Evolutionary conservation across 805 yeast species (phyloP).

Genomic region (Yamadazyma ubonensis): DNA sequence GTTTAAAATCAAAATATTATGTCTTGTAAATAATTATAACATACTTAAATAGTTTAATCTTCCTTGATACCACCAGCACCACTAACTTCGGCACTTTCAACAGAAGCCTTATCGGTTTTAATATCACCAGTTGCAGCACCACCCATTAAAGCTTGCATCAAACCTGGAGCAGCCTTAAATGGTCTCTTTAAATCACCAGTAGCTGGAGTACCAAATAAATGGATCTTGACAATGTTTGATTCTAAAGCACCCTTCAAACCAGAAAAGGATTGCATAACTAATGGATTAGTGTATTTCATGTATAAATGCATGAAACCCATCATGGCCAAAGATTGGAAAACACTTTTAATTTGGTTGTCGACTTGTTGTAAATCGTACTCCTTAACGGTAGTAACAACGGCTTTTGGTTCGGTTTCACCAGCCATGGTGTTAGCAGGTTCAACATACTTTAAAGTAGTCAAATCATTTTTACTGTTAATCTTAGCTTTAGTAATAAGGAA

Average conservation of each 20-base stretch:
- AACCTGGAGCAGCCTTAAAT: conserved; percentile 72
- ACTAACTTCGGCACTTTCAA: conserved; percentile 78
- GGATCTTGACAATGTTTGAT: conserved; percentile 87
- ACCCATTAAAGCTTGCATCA: conserved; percentile 63
- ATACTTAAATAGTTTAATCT: conserved; percentile 48
- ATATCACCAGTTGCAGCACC: conserved; percentile 39
- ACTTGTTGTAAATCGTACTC: conserved; percentile 93
- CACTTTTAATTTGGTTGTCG: conserved; percentile 73
- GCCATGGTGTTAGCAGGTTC: conserved; percentile 79
- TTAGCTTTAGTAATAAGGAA: conserved; percentile 62
- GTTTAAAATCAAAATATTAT: neutral
- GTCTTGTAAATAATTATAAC: conserved; percentile 3
- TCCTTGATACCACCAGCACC: conserved; percentile 89
- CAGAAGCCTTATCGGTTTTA: conserved; percentile 84
- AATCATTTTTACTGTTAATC: conserved; percentile 76
- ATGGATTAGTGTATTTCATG: conserved; percentile 96
- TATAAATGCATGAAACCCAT: conserved; percentile 98
- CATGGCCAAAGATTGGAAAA: conserved; percentile 89
- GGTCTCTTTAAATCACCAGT: conserved; percentile 94
- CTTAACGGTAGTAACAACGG: conserved; percentile 87
- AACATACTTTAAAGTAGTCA: conserved; percentile 88
- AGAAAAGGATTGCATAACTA: conserved; percentile 89
- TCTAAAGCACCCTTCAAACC: conserved; percentile 90
- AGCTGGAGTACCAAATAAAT: conserved; percentile 78
- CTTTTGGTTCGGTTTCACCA: conserved; percentile 69